Evolutionary conservation across 1,284 basidiomycete species (phyloP), one percentile per base, ranked within the genome.

Genomic region (Takashimella koratensis): DNA sequence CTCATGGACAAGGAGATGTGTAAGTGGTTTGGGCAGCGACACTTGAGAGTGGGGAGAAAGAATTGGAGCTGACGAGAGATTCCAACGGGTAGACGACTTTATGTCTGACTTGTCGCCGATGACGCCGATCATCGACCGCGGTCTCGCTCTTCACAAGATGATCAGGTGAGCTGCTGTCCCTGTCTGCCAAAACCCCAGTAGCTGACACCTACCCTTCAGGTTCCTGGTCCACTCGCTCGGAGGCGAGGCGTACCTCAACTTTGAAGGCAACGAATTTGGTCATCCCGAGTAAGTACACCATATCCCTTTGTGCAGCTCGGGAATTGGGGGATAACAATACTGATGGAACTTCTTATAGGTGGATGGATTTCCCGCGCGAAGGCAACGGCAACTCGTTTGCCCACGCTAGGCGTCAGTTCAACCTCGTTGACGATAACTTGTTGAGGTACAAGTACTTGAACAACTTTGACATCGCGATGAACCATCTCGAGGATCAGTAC

Each of bases 1-100:
- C 77, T 98, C 52, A 98, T 98, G 95, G 95, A 98, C 78, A 95
- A 96, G 78, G 95, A 98, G 75, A 98, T 98, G 95, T 94, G 88
- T 91, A 79, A 60, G 82, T 79, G 2, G 10, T 21, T 5, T 3
- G 11, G 3, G 30, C 16, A n/a, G n/a, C n/a, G n/a, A n/a, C n/a
- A n/a, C n/a, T n/a, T n/a, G n/a, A n/a, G n/a, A n/a, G n/a, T 22
- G 24, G 23, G 4, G 12, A 2, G 4, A n/a, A n/a, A 10, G 19
- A 12, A 5, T 3, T 20, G 27, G 41, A n/a, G 36, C 47, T 57
- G 11, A 58, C 30, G 2, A 4, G 16, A 2, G 8, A 16, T 8
- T 36, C 30, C 10, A 16, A 16, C 10, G 30, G 10, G 16, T 63
- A 87, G 91, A 97, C 76, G 94, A 92, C 10, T 82, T 92, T 77